These are phyloP conservation scores for Solioccasus polychromus DNA, from an alignment of 768 basidiomycete genomes.

Conservation along the genomic window DNA sequence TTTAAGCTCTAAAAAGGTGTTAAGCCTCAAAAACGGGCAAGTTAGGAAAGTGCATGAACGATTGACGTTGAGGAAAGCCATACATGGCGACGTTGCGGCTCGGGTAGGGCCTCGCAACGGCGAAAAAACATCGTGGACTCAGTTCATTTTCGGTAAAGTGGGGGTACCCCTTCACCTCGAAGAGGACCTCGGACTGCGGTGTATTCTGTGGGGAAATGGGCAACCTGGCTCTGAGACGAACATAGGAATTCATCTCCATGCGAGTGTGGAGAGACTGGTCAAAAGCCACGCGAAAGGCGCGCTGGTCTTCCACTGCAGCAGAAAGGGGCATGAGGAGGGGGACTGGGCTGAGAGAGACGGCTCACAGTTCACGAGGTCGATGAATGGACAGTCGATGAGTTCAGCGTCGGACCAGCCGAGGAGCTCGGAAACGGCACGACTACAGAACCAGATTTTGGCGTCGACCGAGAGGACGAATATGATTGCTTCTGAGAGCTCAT, in stretches of 20 bases:
- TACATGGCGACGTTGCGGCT: slow-evolving; percentile 69
- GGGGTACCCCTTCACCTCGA: slow-evolving; percentile 69
- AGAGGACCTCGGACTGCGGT: slow-evolving; percentile 50
- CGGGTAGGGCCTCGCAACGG: slow-evolving; percentile 74
- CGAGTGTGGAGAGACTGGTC: slow-evolving; percentile 50
- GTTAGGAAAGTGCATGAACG: neutral
- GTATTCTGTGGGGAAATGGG: slow-evolving; percentile 25
- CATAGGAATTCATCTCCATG: slow-evolving; percentile 53
- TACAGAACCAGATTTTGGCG: slow-evolving; percentile 67
- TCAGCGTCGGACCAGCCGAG: slow-evolving; percentile 78
- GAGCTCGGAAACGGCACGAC: slow-evolving; percentile 62
- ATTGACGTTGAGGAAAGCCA: slow-evolving; percentile 14
- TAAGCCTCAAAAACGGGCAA: slow-evolving; percentile 45
- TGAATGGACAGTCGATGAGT: slow-evolving; percentile 63
- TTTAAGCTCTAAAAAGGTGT: slow-evolving; percentile 79
- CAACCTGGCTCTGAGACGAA: slow-evolving; percentile 55
- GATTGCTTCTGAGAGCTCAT: slow-evolving; percentile 73
- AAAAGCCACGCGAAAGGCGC: slow-evolving; percentile 45
- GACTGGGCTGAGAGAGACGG: slow-evolving; percentile 13
- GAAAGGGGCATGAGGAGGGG: slow-evolving; percentile 1
- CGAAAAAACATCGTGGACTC: slow-evolving; percentile 64
- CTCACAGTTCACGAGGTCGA: slow-evolving; percentile 62
- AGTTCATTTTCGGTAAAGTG: slow-evolving; percentile 40
- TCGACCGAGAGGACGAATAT: slow-evolving; percentile 63
- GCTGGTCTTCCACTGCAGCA: slow-evolving; percentile 53